Evolutionary conservation across 2,329 filamentous ascomycete genomes (phyloP).

Genomic region (Aspergillus pseudonomiae): DNA sequence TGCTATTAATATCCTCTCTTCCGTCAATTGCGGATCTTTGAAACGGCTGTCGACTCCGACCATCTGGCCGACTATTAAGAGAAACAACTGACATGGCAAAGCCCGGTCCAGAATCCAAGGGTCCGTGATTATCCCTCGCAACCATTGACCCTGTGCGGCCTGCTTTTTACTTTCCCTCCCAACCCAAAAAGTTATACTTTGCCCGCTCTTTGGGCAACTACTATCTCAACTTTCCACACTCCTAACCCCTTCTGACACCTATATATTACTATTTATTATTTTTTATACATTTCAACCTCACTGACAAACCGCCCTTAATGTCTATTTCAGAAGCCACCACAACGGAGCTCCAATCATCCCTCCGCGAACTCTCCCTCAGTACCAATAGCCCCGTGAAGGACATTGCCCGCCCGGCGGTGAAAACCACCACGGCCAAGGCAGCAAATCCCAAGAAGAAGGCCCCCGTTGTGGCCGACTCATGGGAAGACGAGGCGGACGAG

Average conservation of each 20-base stretch:
- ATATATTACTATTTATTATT: not conserved
- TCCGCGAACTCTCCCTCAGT: slow-evolving; percentile 35
- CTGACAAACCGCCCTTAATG: slow-evolving; percentile 21
- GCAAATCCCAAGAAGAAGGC: slow-evolving; percentile 31
- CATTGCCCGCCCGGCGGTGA: slow-evolving; percentile 25
- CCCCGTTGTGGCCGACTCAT: slow-evolving; percentile 68
- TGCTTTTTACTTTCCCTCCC: not conserved
- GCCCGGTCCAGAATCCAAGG: slow-evolving; percentile 18
- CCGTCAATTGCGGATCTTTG: slow-evolving; percentile 10
- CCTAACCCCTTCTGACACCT: not conserved
- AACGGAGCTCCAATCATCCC: slow-evolving; percentile 36
- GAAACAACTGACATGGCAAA: slow-evolving; percentile 15
- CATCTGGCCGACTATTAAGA: not conserved
- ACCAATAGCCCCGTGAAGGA: slow-evolving; percentile 34
- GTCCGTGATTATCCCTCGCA: slow-evolving; percentile 16
- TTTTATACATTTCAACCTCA: not conserved
- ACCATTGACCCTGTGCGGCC: slow-evolving; percentile 4
- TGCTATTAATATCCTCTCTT: slow-evolving; percentile 23
- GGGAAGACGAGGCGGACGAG: slow-evolving; percentile 70
- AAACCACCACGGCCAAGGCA: slow-evolving; percentile 8
- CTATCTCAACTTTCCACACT: not conserved
- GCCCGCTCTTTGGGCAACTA: not conserved
- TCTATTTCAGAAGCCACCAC: slow-evolving; percentile 21
- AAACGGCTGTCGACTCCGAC: slow-evolving; percentile 5
- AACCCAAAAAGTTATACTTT: not conserved